phyloP scores from a whole-genome alignment of 2,329 filamentous ascomycete species.

The Aspergillus neotritici region DNA sequence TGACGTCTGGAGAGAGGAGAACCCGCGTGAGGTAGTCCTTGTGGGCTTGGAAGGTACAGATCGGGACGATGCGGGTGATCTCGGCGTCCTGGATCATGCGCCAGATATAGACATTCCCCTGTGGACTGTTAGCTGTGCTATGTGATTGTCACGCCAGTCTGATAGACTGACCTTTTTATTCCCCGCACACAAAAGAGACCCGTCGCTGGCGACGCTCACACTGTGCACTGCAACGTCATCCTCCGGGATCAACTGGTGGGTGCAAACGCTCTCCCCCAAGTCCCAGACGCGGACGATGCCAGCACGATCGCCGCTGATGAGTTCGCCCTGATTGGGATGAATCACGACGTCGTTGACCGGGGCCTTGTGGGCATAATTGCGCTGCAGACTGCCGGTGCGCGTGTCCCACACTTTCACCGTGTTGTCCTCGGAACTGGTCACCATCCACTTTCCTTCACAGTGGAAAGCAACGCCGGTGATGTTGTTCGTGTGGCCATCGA shows the following conservation, averaged over 20 bases:
- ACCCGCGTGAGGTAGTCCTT: slow-evolving; percentile 90
- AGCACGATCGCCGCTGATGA: slow-evolving; percentile 90
- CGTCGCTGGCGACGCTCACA: slow-evolving; percentile 92
- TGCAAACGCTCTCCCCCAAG: slow-evolving; percentile 92
- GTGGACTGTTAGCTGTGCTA: slow-evolving; percentile 2
- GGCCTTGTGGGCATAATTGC: slow-evolving; percentile 84
- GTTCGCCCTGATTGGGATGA: slow-evolving; percentile 95
- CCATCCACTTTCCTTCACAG: slow-evolving; percentile 99
- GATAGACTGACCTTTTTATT: slow-evolving; percentile 66
- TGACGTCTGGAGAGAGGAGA: slow-evolving; percentile 85
- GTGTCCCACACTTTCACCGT: slow-evolving; percentile 98
- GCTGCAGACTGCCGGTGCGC: slow-evolving; percentile 74
- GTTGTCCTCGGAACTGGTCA: slow-evolving; percentile 92
- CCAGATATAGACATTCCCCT: slow-evolving; percentile 98
- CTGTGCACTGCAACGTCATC: slow-evolving; percentile 91
- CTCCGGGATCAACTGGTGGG: slow-evolving; percentile 91
- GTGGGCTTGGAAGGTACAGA: slow-evolving; percentile 85
- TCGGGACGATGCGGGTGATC: slow-evolving; percentile 74
- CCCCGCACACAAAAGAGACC: slow-evolving; percentile 83
- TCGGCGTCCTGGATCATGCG: slow-evolving; percentile 79
- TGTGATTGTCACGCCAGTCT: background rate
- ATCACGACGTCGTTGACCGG: slow-evolving; percentile 99
- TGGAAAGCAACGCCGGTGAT: slow-evolving; percentile 96
- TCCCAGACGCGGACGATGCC: slow-evolving; percentile 97
- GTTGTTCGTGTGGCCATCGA: slow-evolving; percentile 93